These are phyloP conservation scores for Mortierella sp. DNA, from an alignment of 371 early-diverging fungal genomes.

Conservation along the genomic window DNA sequence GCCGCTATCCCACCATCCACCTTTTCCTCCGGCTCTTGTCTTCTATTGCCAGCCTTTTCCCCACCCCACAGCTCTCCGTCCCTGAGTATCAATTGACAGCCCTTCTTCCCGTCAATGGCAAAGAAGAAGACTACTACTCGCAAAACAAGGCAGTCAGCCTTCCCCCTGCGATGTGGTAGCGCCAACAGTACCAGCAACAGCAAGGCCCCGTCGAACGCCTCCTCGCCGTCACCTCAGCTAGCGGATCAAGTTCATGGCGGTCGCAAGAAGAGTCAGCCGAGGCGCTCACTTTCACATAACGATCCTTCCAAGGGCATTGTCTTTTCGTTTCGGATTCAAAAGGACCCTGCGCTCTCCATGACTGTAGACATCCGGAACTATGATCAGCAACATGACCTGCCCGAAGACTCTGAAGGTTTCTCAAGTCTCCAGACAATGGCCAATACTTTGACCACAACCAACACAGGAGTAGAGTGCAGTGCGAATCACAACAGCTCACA, in stretches of 20 bases:
- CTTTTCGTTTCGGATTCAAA: slow-evolving; percentile 46
- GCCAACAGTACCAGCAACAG: slow-evolving; percentile 8
- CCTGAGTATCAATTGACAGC: background rate
- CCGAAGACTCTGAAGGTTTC: slow-evolving; percentile 12
- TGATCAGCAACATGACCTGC: slow-evolving; percentile 39
- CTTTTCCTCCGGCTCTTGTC: slow-evolving; percentile 1
- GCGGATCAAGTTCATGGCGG: slow-evolving; percentile 23
- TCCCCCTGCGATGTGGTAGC: slow-evolving; percentile 15
- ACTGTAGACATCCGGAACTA: slow-evolving; percentile 48
- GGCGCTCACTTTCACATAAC: slow-evolving; percentile 41
- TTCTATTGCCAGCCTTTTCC: background rate
- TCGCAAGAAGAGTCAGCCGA: slow-evolving; percentile 31
- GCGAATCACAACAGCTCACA: slow-evolving; percentile 3
- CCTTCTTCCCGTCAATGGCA: slow-evolving; percentile 19
- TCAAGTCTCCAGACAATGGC: slow-evolving; percentile 2
- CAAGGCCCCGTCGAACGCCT: slow-evolving; percentile 37
- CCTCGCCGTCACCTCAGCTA: slow-evolving; percentile 31
- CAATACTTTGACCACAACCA: background rate
- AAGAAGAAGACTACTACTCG: slow-evolving; percentile 44
- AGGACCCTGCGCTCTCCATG: slow-evolving; percentile 42
- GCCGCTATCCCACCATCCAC: background rate
- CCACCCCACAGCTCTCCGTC: background rate
- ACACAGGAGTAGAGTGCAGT: slow-evolving; percentile 8
- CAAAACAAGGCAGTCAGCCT: slow-evolving; percentile 30
- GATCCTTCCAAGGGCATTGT: slow-evolving; percentile 50